Percentiles rank a stretch among this genome's conserved stretches.
These are phyloP conservation scores for Pyrenochaeta sp. DNA, from an alignment of 2,329 filamentous ascomycete species.

Conservation along the genomic window DNA sequence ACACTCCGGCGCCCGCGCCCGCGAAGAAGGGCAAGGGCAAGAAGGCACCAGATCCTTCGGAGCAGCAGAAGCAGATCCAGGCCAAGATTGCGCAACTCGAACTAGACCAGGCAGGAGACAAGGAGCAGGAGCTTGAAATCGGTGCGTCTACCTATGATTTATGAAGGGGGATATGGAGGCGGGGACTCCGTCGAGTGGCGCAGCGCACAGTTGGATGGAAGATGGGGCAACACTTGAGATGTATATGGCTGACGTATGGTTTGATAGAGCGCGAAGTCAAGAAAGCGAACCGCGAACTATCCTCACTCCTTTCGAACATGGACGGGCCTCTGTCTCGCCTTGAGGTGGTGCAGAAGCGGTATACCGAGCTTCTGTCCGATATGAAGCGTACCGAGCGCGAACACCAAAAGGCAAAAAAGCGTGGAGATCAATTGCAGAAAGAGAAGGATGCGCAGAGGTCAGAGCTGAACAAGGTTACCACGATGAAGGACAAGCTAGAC, in stretches of 20 bases:
- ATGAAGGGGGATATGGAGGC: constrained; percentile 4
- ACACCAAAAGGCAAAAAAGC: constrained; percentile 94
- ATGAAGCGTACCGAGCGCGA: constrained; percentile 97
- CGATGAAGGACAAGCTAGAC: constrained; percentile 94
- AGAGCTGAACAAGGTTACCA: constrained; percentile 88
- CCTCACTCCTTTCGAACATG: constrained; percentile 83
- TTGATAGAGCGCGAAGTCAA: constrained; percentile 87
- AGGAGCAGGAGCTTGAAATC: constrained; percentile 95
- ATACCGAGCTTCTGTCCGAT: constrained; percentile 87
- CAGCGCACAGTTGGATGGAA: constrained; percentile 3
- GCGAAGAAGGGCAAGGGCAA: constrained; percentile 85
- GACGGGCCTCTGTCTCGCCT: constrained; percentile 93
- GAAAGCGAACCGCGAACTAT: constrained; percentile 89
- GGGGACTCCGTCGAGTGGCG: constrained; percentile 3
- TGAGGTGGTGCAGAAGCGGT: constrained; percentile 88
- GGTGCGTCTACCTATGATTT: constrained; percentile 61
- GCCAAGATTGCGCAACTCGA: constrained; percentile 96
- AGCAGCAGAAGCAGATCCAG: constrained; percentile 89
- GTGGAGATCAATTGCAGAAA: constrained; percentile 92
- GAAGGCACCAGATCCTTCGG: constrained; percentile 83
- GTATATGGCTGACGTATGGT: constrained; percentile 37
- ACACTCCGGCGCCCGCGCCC: constrained; percentile 61
- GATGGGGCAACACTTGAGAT: constrained; percentile 8
- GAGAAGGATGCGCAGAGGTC: constrained; percentile 90
- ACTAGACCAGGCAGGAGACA: constrained; percentile 89